Conservation (phyloP, 371 early-diverging fungal genomes). For the Mortierella sp. region DNA sequence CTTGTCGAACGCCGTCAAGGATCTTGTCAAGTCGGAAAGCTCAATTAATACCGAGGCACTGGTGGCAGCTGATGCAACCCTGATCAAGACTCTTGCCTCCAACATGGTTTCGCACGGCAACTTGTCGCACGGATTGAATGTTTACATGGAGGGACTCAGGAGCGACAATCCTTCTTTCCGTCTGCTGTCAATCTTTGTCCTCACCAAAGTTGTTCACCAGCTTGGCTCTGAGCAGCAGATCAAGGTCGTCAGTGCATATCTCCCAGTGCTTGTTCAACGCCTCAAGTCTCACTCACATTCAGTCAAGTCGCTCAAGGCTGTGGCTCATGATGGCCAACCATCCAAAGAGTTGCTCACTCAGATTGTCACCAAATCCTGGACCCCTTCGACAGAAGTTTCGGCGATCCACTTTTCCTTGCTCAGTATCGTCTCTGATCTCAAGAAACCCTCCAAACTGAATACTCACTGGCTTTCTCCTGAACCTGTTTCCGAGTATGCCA, state of each 20-base stretch:
- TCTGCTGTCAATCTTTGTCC: slow-evolving; percentile 47
- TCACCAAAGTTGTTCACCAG: slow-evolving; percentile 41
- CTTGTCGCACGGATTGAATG: slow-evolving; percentile 19
- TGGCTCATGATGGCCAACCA: slow-evolving; percentile 37
- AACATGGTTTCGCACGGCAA: slow-evolving; percentile 55
- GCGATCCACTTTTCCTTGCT: slow-evolving; percentile 44
- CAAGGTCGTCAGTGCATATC: slow-evolving; percentile 25
- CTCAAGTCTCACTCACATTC: slow-evolving; percentile 25
- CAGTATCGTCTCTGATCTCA: slow-evolving; percentile 44
- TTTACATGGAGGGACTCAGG: slow-evolving; percentile 44
- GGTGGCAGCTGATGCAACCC: slow-evolving; percentile 23
- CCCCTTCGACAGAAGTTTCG: slow-evolving; percentile 31
- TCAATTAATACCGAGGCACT: slow-evolving; percentile 11
- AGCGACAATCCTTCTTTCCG: slow-evolving; percentile 28
- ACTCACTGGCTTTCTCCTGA: slow-evolving; percentile 40
- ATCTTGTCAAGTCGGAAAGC: slow-evolving; percentile 29
- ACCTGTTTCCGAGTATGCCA: slow-evolving; percentile 37
- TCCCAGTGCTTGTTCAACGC: slow-evolving; percentile 28
- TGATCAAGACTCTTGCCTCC: slow-evolving; percentile 44
- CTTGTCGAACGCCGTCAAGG: slow-evolving; percentile 21
- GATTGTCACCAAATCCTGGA: slow-evolving; percentile 40
- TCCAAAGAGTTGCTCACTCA: slow-evolving; percentile 35
- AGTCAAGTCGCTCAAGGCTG: slow-evolving; percentile 19
- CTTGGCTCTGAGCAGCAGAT: slow-evolving; percentile 28
- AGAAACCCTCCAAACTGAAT: slow-evolving; percentile 32